Evolutionary conservation across 2,329 filamentous ascomycete species (phyloP).

Genomic region (Chaetomiaceae sp.): DNA sequence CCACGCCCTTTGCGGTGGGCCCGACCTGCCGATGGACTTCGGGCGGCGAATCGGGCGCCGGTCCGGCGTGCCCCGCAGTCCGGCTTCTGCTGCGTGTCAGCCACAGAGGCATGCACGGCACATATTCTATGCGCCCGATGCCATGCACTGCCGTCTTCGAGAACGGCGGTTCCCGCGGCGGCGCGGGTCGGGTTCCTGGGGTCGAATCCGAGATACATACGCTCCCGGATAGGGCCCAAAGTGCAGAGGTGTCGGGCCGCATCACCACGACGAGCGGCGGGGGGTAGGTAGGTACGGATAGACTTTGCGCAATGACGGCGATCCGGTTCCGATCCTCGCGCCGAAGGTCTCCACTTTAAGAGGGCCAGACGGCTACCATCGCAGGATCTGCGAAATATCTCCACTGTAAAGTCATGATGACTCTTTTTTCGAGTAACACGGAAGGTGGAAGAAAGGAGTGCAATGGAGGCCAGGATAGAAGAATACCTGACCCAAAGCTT

Average conservation of each 20-base stretch:
- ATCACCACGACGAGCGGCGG: too few species aligned
- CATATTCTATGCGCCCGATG: background rate
- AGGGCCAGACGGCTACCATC: too few species aligned
- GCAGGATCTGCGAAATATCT: too few species aligned
- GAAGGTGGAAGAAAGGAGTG: too few species aligned
- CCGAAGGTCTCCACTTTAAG: too few species aligned
- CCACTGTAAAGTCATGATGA: too few species aligned
- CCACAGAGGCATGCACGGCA: background rate
- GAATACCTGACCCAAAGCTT: too few species aligned
- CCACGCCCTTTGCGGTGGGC: constrained; percentile 15
- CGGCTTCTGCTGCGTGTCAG: constrained; percentile 2
- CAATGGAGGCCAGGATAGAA: too few species aligned
- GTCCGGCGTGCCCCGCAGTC: background rate
- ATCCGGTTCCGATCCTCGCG: too few species aligned
- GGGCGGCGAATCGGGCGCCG: constrained; percentile 9
- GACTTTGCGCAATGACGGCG: too few species aligned
- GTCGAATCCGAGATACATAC: background rate
- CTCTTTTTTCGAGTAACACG: too few species aligned
- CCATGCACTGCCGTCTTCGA: background rate
- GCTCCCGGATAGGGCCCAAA: background rate
- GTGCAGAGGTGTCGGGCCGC: background rate
- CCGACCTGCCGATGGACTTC: background rate
- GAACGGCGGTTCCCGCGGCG: background rate
- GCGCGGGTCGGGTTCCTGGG: background rate
- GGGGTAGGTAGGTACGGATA: too few species aligned